A percentile compares a stretch with the other conserved stretches of the same genome.
Evolutionary conservation across 2,329 filamentous ascomycete species (phyloP).

Genomic region (Blumeria graminis): DNA sequence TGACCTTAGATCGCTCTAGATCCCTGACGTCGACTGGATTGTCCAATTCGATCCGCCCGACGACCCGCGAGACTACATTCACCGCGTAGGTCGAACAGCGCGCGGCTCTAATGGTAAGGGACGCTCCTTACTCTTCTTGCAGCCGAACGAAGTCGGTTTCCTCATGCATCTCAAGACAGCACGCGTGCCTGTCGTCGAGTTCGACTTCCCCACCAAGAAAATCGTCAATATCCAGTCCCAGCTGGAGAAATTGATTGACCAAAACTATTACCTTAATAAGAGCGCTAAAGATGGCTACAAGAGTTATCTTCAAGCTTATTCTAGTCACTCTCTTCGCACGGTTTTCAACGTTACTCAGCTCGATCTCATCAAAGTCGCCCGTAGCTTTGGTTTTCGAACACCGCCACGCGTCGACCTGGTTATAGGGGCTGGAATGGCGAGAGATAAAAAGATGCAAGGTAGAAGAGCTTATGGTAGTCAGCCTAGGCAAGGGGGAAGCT

Average conservation of each 20-base stretch:
- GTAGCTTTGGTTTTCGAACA: conserved; percentile 56
- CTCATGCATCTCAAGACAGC: conserved; percentile 75
- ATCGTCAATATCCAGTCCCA: conserved; percentile 78
- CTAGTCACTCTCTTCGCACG: conserved; percentile 59
- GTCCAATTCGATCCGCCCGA: conserved; percentile 89
- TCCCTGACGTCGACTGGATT: conserved; percentile 88
- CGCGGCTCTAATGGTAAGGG: conserved; percentile 65
- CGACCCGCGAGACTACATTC: conserved; percentile 77
- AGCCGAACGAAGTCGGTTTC: conserved; percentile 82
- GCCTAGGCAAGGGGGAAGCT: conserved; percentile 30
- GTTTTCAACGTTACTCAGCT: conserved; percentile 68
- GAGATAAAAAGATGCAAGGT: conserved; percentile 43
- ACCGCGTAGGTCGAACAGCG: conserved; percentile 86
- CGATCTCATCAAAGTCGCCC: conserved; percentile 63
- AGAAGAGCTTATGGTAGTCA: conserved; percentile 58
- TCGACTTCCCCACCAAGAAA: conserved; percentile 82
- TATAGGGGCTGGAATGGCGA: conserved; percentile 50
- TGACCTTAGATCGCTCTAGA: conserved; percentile 22
- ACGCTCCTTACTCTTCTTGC: conserved; percentile 74
- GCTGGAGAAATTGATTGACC: conserved; percentile 76
- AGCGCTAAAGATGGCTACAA: conserved; percentile 55
- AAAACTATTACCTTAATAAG: conserved; percentile 96
- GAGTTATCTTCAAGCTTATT: conserved; percentile 86
- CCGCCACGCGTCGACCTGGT: conserved; percentile 61
- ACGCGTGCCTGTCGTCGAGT: conserved; percentile 81